A percentile compares a stretch with the other conserved stretches of the same genome.
phyloP scores from a whole-genome alignment of 2,329 filamentous ascomycete genomes.

The Curvularia lunata region DNA sequence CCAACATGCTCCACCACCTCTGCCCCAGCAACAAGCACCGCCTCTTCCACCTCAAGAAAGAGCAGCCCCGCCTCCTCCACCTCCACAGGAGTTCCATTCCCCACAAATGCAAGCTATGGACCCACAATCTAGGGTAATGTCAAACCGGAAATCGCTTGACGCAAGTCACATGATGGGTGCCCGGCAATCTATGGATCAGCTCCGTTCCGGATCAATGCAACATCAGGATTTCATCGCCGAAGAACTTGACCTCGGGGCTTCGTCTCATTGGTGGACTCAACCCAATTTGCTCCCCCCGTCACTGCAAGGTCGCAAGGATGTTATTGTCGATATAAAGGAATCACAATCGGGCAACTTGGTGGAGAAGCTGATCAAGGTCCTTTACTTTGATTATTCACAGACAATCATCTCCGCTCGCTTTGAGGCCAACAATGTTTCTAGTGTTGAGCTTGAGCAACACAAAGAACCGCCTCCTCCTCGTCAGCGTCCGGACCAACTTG shows the following conservation, averaged over 20 bases:
- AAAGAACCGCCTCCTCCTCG: slow-evolving; percentile 83
- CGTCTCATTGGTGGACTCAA: slow-evolving; percentile 86
- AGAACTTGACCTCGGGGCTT: slow-evolving; percentile 78
- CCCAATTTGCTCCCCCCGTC: slow-evolving; percentile 78
- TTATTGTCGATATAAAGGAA: slow-evolving; percentile 83
- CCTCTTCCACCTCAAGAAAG: slow-evolving; percentile 48
- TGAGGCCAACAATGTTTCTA: slow-evolving; percentile 73
- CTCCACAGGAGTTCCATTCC: slow-evolving; percentile 44
- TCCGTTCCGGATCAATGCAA: slow-evolving; percentile 65
- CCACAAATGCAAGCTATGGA: slow-evolving; percentile 49
- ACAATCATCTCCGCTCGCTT: slow-evolving; percentile 84
- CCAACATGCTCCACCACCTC: slow-evolving; percentile 44
- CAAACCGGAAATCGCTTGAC: slow-evolving; percentile 68
- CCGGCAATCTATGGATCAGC: slow-evolving; percentile 75
- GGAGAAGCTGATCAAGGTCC: slow-evolving; percentile 81
- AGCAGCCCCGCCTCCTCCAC: slow-evolving; percentile 31
- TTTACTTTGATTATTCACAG: slow-evolving; percentile 96
- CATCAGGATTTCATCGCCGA: slow-evolving; percentile 83
- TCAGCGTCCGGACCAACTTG: slow-evolving; percentile 90
- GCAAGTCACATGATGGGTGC: slow-evolving; percentile 59
- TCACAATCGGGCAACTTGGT: slow-evolving; percentile 74
- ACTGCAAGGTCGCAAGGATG: slow-evolving; percentile 81
- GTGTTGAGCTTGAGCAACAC: slow-evolving; percentile 79
- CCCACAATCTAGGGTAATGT: slow-evolving; percentile 53
- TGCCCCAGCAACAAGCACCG: slow-evolving; percentile 50